Percentiles rank a stretch among this genome's conserved stretches.
Evolutionary conservation across 176 grass and related monocot genomes (phyloP).

Genomic region (Ensete glaucum): DNA sequence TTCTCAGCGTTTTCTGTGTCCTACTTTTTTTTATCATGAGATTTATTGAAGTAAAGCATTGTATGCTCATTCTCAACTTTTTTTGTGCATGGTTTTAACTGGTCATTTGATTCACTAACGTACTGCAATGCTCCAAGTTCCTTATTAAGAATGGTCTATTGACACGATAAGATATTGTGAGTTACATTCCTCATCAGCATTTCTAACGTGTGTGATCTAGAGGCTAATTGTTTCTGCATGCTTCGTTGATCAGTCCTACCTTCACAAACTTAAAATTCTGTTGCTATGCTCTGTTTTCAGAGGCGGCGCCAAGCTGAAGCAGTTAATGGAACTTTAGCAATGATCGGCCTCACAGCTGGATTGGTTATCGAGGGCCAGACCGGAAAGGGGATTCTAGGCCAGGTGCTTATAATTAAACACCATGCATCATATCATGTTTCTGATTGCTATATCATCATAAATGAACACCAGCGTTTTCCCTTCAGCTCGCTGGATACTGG

Average conservation of each 20-base stretch:
- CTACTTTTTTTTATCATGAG: not conserved
- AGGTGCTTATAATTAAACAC: constrained; percentile 37
- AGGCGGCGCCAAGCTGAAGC: constrained; percentile 65
- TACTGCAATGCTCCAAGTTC: too few relatives aligned
- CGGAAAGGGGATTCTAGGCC: constrained; percentile 85
- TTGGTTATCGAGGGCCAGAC: constrained; percentile 75
- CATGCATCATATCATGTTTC: not conserved
- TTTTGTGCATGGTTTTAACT: not conserved
- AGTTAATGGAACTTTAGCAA: constrained; percentile 71
- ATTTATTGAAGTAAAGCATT: too few relatives aligned
- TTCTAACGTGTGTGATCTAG: not conserved
- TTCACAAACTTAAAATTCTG: constrained; percentile 14
- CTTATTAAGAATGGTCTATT: too few relatives aligned
- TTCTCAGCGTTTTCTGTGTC: not conserved
- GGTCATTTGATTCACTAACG: too few relatives aligned
- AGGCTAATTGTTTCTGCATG: too few relatives aligned
- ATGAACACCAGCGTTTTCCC: constrained; percentile 5
- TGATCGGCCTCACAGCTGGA: constrained; percentile 81
- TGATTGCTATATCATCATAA: not conserved
- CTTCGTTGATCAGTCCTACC: not conserved
- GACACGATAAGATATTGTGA: too few relatives aligned
- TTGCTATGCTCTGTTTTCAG: constrained; percentile 25
- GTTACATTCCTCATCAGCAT: too few relatives aligned
- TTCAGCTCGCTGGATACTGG: constrained; percentile 66
- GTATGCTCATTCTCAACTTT: not conserved